Conservation (phyloP, 306 rosid genomes). For the Glycine tomentella region DNA sequence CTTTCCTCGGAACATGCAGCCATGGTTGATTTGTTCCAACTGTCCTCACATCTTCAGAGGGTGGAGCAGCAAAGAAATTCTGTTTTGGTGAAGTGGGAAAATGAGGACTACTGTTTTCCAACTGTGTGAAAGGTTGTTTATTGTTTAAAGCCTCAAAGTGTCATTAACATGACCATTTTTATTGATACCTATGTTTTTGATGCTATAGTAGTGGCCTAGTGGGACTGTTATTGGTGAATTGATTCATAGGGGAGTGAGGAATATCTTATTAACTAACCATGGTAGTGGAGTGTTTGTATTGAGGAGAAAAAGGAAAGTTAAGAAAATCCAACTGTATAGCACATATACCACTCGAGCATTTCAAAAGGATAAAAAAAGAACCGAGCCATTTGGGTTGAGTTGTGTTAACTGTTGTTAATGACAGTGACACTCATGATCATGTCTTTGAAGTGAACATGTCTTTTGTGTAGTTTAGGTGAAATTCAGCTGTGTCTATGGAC, state of each 20-base stretch:
- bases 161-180: constrained; percentile 34
- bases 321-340: constrained; percentile 43
- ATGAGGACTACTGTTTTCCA: constrained; percentile 60
- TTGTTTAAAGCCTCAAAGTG: constrained; percentile 50
- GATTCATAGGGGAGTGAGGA: not conserved
- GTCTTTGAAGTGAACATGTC: not conserved
- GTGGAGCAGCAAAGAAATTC: constrained; percentile 74
- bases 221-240: constrained; percentile 1
- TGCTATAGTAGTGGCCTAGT: constrained; percentile 20
- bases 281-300: constrained; percentile 36
- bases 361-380: not conserved
- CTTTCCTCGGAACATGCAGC: constrained; percentile 55
- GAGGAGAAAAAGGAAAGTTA: constrained; percentile 38
- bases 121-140: constrained; percentile 38
- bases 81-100: constrained; percentile 61
- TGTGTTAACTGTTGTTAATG: constrained; percentile 36
- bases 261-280: constrained; percentile 4
- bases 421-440: constrained; percentile 9
- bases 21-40: constrained; percentile 68
- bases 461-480: not conserved
- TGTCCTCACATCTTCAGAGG: constrained; percentile 82
- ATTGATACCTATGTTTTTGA: constrained; percentile 20
- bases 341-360: constrained; percentile 33
- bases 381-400: constrained; percentile 33
- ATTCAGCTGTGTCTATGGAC: not conserved